These are phyloP conservation scores for Austroboletus olivaceoglutinosus DNA, from an alignment of 1,284 basidiomycete genomes.

Conservation along the genomic window DNA sequence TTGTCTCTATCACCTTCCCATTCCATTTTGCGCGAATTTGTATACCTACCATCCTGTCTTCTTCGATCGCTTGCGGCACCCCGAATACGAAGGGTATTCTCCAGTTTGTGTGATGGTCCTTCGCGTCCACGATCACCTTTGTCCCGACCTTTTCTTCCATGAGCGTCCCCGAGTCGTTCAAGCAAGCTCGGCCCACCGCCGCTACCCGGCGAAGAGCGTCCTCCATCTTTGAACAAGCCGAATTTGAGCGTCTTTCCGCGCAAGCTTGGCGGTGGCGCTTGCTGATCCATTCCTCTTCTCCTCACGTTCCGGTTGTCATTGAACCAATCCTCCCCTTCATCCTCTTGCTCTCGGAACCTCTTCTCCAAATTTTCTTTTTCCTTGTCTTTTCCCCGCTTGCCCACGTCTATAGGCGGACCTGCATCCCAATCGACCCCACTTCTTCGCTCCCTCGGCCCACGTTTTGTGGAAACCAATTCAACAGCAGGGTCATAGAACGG, in stretches of 20 bases:
- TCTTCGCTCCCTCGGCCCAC: conserved; percentile 16
- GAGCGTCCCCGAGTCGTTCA: conserved; percentile 25
- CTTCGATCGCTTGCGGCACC: conserved; percentile 27
- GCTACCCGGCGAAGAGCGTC: conserved; percentile 8
- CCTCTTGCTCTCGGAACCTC: conserved; percentile 44
- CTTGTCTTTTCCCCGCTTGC: conserved; percentile 59
- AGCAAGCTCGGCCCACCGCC: conserved; percentile 26
- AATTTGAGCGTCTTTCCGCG: conserved; percentile 40
- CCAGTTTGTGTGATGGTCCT: conserved; percentile 8
- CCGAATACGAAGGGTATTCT: conserved; percentile 26
- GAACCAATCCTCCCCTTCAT: conserved; percentile 67
- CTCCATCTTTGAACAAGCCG: conserved; percentile 31
- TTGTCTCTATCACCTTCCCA: conserved; percentile 26
- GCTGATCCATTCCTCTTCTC: conserved; percentile 22
- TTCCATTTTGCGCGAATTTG: conserved; percentile 11
- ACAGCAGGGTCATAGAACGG: conserved; percentile 62
- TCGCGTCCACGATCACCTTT: conserved; percentile 8
- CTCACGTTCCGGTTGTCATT: conserved; percentile 29
- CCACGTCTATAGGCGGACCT: conserved; percentile 57
- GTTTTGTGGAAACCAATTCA: conserved; percentile 19
- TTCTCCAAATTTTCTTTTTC: conserved; percentile 55
- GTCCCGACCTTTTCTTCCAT: conserved; percentile 10
- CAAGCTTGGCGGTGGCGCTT: not conserved
- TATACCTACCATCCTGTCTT: conserved; percentile 15
- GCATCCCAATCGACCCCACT: conserved; percentile 39